Evolutionary conservation across 2,329 filamentous ascomycete genomes (phyloP).

Genomic region (Catunica adiposa): DNA sequence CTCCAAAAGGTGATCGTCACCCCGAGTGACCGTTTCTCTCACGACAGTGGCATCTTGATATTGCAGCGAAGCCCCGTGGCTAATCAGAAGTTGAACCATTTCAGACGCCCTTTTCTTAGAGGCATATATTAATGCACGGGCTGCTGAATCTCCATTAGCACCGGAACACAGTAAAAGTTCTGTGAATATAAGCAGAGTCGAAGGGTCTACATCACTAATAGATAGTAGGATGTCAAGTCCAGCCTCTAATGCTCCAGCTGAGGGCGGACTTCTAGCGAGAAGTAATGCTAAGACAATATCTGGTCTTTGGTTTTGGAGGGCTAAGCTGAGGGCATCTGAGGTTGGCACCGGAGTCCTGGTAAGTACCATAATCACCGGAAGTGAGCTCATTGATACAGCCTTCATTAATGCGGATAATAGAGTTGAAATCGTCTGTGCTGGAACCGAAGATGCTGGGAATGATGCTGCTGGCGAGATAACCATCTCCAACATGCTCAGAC

Average conservation of each 20-base stretch:
- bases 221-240: constrained; percentile 33
- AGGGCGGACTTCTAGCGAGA: constrained; percentile 35
- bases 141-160: constrained; percentile 34
- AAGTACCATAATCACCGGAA: constrained; percentile 33
- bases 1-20: constrained; percentile 30
- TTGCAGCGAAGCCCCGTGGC: constrained; percentile 38
- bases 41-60: constrained; percentile 34
- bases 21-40: constrained; percentile 30
- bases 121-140: constrained; percentile 31
- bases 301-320: constrained; percentile 31
- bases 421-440: constrained; percentile 31
- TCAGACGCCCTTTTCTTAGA: constrained; percentile 35
- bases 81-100: constrained; percentile 36
- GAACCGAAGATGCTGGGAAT: neutral
- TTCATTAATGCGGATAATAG: constrained; percentile 28
- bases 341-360: constrained; percentile 25
- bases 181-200: constrained; percentile 33
- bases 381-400: constrained; percentile 35
- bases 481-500: constrained; percentile 30
- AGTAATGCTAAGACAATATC: constrained; percentile 40
- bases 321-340: constrained; percentile 33
- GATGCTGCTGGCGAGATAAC: constrained; percentile 23
- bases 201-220: constrained; percentile 29
- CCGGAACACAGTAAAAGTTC: constrained; percentile 43
- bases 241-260: constrained; percentile 30